A percentile compares a stretch with the other conserved stretches of the same genome.
phyloP scores from a whole-genome alignment of 1,284 basidiomycete species.

The Hypsizygus ulmarius region DNA sequence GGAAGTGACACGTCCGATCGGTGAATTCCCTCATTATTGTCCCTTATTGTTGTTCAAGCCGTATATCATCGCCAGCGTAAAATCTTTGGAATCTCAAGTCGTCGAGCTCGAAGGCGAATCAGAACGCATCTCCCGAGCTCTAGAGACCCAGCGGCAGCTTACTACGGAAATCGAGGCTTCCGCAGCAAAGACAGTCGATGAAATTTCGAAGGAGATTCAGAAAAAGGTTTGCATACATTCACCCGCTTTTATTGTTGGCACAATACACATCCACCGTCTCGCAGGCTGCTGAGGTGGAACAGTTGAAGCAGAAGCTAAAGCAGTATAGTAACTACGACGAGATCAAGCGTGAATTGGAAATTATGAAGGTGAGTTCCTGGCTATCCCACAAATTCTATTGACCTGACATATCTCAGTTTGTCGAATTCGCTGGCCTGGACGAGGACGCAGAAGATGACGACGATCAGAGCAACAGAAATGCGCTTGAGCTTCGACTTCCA shows the following conservation, averaged over 20 bases:
- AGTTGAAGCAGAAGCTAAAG: slow-evolving; percentile 65
- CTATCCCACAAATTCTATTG: not conserved
- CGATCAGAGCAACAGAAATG: slow-evolving; percentile 26
- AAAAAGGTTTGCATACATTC: slow-evolving; percentile 43
- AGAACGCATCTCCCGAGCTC: slow-evolving; percentile 61
- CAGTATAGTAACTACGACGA: slow-evolving; percentile 89
- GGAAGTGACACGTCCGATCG: slow-evolving; percentile 75
- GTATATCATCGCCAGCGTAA: slow-evolving; percentile 47
- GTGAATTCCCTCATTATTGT: slow-evolving; percentile 42
- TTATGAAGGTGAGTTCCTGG: slow-evolving; percentile 78
- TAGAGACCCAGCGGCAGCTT: slow-evolving; percentile 68
- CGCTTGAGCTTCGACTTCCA: slow-evolving; percentile 64
- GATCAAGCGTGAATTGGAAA: slow-evolving; percentile 92
- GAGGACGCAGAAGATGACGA: slow-evolving; percentile 56
- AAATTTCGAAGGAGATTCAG: slow-evolving; percentile 58
- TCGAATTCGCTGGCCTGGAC: slow-evolving; percentile 88
- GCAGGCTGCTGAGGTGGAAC: slow-evolving; percentile 62
- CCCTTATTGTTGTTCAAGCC: not conserved
- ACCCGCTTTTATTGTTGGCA: not conserved
- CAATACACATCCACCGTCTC: slow-evolving; percentile 9
- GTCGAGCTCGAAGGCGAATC: slow-evolving; percentile 73
- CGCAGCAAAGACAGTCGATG: slow-evolving; percentile 57
- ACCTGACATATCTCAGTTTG: slow-evolving; percentile 56
- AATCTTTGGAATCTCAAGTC: slow-evolving; percentile 70
- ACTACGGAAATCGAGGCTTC: slow-evolving; percentile 49